phyloP scores from a whole-genome alignment of 208 protist genomes.

The Naegleria gruberi region DNA sequence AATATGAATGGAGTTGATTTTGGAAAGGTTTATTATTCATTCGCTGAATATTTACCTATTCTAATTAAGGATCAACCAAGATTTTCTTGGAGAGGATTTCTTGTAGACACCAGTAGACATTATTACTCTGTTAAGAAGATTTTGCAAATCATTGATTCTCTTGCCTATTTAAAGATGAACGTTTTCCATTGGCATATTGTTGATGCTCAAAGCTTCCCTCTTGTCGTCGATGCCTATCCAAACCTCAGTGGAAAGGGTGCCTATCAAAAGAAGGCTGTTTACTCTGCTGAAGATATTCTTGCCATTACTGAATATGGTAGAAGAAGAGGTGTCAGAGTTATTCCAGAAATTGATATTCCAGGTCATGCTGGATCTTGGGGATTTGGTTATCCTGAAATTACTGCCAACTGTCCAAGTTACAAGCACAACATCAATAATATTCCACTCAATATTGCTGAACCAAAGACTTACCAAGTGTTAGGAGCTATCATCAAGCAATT shows the following conservation, averaged over 20 bases:
- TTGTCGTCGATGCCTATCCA: constrained; percentile 29
- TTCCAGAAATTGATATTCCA: constrained; percentile 14
- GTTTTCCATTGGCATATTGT: constrained; percentile 46
- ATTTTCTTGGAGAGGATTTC: constrained; percentile 49
- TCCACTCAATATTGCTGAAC: background rate
- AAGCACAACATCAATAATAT: background rate
- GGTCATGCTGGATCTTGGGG: constrained; percentile 17
- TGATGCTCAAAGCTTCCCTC: constrained; percentile 44
- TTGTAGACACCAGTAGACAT: constrained; percentile 51
- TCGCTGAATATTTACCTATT: background rate
- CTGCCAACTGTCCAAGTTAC: background rate
- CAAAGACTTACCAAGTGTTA: constrained; percentile 25
- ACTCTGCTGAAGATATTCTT: constrained; percentile 15
- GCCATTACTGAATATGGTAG: constrained; percentile 26
- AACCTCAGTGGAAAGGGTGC: constrained; percentile 28
- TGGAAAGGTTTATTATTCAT: background rate
- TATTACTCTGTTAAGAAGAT: constrained; percentile 30
- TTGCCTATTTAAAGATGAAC: constrained; percentile 41
- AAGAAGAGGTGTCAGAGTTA: constrained; percentile 16
- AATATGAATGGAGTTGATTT: background rate
- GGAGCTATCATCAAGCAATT: background rate
- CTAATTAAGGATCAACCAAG: constrained; percentile 40
- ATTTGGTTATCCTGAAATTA: constrained; percentile 16
- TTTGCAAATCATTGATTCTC: constrained; percentile 34
- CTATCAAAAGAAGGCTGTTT: background rate